Evolutionary conservation across 306 rosid genomes (phyloP).

Genomic region (Erythrophleum fordii): DNA sequence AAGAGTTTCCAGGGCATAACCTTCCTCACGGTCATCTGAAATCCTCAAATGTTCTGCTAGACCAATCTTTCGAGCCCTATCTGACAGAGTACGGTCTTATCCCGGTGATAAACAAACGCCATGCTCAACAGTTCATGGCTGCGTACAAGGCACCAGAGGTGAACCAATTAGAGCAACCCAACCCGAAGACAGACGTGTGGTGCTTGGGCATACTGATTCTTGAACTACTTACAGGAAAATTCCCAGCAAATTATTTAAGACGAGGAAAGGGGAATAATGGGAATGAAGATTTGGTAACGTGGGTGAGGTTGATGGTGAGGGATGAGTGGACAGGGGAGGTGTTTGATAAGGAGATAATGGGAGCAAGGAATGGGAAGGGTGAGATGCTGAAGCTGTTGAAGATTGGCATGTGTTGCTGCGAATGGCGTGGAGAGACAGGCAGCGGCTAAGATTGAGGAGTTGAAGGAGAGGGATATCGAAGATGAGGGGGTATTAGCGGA

Average conservation of each 20-base stretch:
- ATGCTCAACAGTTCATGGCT: constrained; percentile 65
- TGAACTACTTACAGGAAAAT: constrained; percentile 59
- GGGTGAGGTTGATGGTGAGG: constrained; percentile 72
- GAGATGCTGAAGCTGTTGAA: constrained; percentile 69
- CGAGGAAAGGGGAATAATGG: constrained; percentile 45
- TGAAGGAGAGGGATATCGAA: constrained; percentile 57
- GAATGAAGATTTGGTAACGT: constrained; percentile 54
- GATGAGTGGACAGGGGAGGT: constrained; percentile 85
- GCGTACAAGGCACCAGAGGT: constrained; percentile 63
- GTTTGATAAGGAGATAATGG: constrained; percentile 59
- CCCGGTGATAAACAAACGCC: constrained; percentile 48
- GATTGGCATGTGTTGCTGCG: constrained; percentile 68
- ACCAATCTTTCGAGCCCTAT: constrained; percentile 51
- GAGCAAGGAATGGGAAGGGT: constrained; percentile 52
- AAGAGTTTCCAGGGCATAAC: constrained; percentile 46
- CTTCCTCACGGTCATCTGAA: constrained; percentile 83
- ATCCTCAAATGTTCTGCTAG: constrained; percentile 74
- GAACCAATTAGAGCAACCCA: constrained; percentile 27
- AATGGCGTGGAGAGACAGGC: constrained; percentile 56
- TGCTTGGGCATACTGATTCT: constrained; percentile 69
- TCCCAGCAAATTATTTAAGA: constrained; percentile 59
- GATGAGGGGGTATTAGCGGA: no score
- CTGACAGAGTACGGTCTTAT: constrained; percentile 63
- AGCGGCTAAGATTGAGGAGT: constrained; percentile 59
- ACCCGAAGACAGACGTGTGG: constrained; percentile 62